Base-by-base conservation (phyloP, 495 filamentous ascomycete genomes). In the Penicillium coffeae region DNA sequence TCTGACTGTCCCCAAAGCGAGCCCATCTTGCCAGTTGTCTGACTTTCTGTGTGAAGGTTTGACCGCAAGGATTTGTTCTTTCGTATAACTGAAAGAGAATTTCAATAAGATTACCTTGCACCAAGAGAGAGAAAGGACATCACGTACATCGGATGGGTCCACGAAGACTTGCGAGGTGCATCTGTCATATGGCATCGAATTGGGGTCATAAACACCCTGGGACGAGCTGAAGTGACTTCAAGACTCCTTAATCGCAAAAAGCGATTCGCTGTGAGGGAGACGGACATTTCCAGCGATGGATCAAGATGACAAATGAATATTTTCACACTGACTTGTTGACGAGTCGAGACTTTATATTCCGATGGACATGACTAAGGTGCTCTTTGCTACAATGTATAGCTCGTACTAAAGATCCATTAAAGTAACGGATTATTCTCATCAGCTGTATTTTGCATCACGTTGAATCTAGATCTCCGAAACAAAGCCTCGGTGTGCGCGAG, bases 11-110 rank as follows among this genome's bases (percentile, higher is more conserved):
- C 64, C 59, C 3, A 89, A 71, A 3, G 87, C 87, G 3, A 84
- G 66, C 64, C 78, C 76, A 54, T 92, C 87, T 9, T 84, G 81
- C 77, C 78, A 85, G 51, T 77, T 76, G 55, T 76, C 78, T 3
- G 82, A 72, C 43, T 86, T 63, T 34, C 88, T 81, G 60, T 90
- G 87, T n/a, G 84, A 85, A 32, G 85, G 72, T 25, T 56, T 66
- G 40, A 90, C 83, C 16, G 59, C 53, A 3, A 62, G 63, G 81
- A 90, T 87, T 54, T 90, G 77, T 22, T 78, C 62, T 43, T 79
- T 70, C 32, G 76, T 80, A 62, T 86, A 86, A 12, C 77, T 83
- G 8, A 1, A 27, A 40, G 10, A 22, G 25, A 30, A 30, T 30
- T 30, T 30, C 10, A 30, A 30, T 5, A 30, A 4, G 10, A 30